Evolutionary conservation across 495 filamentous ascomycete species (phyloP).

Genomic region (Poronia punctata): DNA sequence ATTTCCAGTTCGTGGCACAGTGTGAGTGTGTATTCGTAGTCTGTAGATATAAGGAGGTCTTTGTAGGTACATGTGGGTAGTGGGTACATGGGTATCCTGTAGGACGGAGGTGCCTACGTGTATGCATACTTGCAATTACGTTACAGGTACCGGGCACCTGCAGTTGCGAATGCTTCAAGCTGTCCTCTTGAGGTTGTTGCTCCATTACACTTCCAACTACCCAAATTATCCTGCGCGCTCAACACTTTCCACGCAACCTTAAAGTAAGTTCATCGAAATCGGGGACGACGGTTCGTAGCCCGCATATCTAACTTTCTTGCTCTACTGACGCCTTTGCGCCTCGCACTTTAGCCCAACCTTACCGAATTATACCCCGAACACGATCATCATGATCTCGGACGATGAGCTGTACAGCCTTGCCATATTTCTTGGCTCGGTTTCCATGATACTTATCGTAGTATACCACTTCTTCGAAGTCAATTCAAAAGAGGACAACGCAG

Average conservation of each 20-base stretch:
- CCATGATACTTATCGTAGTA: conserved; percentile 89
- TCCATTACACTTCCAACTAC: too few species aligned
- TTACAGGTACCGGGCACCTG: too few species aligned
- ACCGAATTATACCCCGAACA: too few species aligned
- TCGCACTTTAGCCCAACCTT: too few species aligned
- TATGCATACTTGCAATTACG: neutral
- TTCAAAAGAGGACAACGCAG: conserved; percentile 44
- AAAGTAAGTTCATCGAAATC: too few species aligned
- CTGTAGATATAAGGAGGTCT: too few species aligned
- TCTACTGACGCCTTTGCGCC: too few species aligned
- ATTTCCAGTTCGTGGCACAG: neutral
- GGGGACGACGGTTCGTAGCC: too few species aligned
- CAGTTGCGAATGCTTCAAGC: conserved; percentile 14
- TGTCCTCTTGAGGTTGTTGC: conserved; percentile 19
- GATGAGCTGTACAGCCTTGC: conserved; percentile 77
- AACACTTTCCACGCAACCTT: too few species aligned
- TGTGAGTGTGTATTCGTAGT: too few species aligned
- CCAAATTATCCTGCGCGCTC: too few species aligned
- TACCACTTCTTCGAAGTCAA: conserved; percentile 99
- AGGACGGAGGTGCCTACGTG: conserved; percentile 3
- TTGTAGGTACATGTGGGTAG: neutral
- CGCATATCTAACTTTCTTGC: too few species aligned
- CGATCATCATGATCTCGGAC: conserved; percentile 74
- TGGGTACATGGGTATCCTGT: neutral
- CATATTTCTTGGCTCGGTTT: conserved; percentile 82